phyloP scores from a whole-genome alignment of 495 filamentous ascomycete genomes.

The Penicillium soppii region DNA sequence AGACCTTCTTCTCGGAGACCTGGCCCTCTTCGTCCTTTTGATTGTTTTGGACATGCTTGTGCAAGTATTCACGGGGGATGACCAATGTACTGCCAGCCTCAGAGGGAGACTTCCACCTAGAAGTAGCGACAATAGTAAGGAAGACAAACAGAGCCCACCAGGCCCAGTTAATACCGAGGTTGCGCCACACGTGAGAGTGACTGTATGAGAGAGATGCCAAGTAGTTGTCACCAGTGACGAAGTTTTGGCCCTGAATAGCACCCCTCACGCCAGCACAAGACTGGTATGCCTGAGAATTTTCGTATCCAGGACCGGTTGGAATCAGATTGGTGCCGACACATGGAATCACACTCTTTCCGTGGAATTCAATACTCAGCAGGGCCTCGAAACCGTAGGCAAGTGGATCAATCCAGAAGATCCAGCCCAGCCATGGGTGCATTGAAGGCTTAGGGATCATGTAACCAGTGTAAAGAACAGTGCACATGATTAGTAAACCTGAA shows the following conservation, averaged over 20 bases:
- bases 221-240: conserved; percentile 47
- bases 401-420: conserved; percentile 74
- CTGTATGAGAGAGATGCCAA: conserved; percentile 50
- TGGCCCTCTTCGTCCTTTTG: conserved; percentile 35
- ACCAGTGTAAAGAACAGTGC: conserved; percentile 55
- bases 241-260: conserved; percentile 41
- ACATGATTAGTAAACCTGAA: conserved; percentile 40
- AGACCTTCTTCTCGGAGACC: conserved; percentile 18
- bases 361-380: conserved; percentile 66
- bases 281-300: conserved; percentile 23
- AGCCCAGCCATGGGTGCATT: conserved; percentile 77
- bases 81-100: conserved; percentile 35
- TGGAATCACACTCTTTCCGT: conserved; percentile 42
- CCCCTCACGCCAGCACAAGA: conserved; percentile 57
- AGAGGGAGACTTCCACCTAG: conserved; percentile 31
- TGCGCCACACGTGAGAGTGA: conserved; percentile 45
- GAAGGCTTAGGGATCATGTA: conserved; percentile 62
- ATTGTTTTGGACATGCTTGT: conserved; percentile 10
- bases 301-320: conserved; percentile 32
- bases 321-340: conserved; percentile 51
- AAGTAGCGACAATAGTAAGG: conserved; percentile 38
- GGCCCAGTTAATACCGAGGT: conserved; percentile 47
- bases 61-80: conserved; percentile 41
- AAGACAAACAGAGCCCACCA: conserved; percentile 43
- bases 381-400: conserved; percentile 71